Evolutionary conservation across 306 rosid genomes (phyloP).

Genomic region (Prunus padus): DNA sequence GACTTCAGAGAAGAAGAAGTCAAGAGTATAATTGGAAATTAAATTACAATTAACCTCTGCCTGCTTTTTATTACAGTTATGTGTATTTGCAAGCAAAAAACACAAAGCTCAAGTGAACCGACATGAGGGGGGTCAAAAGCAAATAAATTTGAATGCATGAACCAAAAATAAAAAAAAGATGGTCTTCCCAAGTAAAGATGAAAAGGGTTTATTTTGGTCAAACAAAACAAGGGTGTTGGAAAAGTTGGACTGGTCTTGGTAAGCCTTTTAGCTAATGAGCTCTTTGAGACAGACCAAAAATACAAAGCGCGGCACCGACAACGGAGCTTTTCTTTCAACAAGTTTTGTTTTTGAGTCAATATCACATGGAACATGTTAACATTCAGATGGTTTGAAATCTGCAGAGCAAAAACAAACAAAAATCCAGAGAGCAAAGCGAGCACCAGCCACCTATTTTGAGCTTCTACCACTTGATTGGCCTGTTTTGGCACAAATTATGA

Average conservation of each 20-base stretch:
- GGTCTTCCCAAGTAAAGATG: slow-evolving; percentile 11
- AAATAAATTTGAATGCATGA: background rate
- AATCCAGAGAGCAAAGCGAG: background rate
- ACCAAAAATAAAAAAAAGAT: background rate
- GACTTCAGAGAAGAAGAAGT: background rate
- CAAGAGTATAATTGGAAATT: background rate
- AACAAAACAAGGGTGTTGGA: background rate
- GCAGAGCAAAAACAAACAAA: background rate
- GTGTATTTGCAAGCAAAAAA: background rate
- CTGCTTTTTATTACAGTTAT: background rate
- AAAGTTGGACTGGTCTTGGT: background rate
- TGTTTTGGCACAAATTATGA: background rate
- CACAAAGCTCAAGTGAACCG: background rate
- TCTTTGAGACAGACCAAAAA: background rate
- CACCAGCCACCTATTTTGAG: background rate
- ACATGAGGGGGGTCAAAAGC: background rate
- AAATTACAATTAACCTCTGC: background rate
- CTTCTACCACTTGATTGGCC: background rate
- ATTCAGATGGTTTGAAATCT: background rate
- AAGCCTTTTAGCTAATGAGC: background rate
- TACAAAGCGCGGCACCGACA: slow-evolving; percentile 16
- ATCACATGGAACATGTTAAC: background rate
- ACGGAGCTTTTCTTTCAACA: background rate
- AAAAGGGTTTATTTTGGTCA: background rate
- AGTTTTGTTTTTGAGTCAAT: background rate